phyloP scores from a whole-genome alignment of 257 asterid species.

The Ocimum tenuiflorum region DNA sequence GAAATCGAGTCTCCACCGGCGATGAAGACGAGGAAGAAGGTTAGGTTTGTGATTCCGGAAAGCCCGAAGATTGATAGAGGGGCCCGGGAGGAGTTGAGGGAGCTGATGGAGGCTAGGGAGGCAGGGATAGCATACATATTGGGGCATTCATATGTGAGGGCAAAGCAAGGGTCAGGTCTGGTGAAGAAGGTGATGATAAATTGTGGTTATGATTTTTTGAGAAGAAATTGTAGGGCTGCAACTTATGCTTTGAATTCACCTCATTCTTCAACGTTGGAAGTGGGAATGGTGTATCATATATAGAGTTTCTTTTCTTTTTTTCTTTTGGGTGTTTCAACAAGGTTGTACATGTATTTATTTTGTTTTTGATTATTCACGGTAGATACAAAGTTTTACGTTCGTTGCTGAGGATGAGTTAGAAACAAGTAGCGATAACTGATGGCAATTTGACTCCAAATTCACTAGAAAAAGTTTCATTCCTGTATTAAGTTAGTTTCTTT shows the following conservation, averaged over 20 bases:
- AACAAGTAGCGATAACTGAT: no score
- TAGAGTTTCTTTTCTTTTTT: no score
- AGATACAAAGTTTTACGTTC: no score
- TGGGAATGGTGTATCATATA: conserved; percentile 84
- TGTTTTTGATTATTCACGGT: no score
- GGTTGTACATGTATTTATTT: no score
- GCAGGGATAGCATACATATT: conserved; percentile 83
- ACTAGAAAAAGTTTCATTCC: no score
- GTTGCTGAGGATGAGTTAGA: no score
- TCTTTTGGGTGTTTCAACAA: no score
- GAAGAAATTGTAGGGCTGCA: conserved; percentile 72
- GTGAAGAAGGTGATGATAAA: conserved; percentile 54
- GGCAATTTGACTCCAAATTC: no score
- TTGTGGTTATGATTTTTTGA: conserved; percentile 66
- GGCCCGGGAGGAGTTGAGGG: conserved; percentile 54
- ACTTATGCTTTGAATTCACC: conserved; percentile 65
- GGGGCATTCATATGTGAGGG: conserved; percentile 69
- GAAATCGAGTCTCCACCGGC: no score
- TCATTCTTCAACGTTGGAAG: conserved; percentile 82
- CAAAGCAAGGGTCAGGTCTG: conserved; percentile 64
- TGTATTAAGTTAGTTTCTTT: no score
- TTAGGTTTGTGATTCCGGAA: conserved; percentile 56
- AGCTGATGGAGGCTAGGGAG: conserved; percentile 77
- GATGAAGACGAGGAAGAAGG: conserved; percentile 43
- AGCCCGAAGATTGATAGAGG: conserved; percentile 21